Conservation (phyloP, 225 moss, liverwort and hornwort species). For the Pleurozium schreberi region DNA sequence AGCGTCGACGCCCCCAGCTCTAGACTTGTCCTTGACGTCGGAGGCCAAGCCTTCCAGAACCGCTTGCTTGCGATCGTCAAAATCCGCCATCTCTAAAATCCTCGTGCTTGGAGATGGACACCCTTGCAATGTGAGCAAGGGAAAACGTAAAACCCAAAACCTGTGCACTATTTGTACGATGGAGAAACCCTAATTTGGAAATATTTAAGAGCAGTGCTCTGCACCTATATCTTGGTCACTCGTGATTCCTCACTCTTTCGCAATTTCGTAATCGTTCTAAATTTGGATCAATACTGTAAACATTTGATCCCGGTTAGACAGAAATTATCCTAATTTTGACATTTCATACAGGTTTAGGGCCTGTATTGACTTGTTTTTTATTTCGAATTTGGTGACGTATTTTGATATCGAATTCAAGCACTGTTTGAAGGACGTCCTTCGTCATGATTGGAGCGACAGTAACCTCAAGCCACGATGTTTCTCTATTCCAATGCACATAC, state of each 20-base stretch:
- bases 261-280: not conserved
- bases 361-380: not conserved
- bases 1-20: conserved; percentile 80
- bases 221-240: not conserved
- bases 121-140: not conserved
- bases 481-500: not conserved
- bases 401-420: not conserved
- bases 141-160: not conserved
- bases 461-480: not conserved
- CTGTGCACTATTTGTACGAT: not conserved
- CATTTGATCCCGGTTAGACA: not conserved
- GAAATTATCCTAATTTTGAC: not conserved
- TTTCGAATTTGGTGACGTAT: not conserved
- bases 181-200: conserved; percentile 1
- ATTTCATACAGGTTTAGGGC: no score
- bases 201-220: not conserved
- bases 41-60: conserved; percentile 54
- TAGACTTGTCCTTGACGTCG: conserved; percentile 61
- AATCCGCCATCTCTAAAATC: conserved; percentile 31
- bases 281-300: not conserved
- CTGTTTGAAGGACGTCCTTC: not conserved
- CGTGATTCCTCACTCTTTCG: not conserved
- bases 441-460: not conserved
- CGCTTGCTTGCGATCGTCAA: conserved; percentile 57
- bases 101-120: not conserved